A percentile compares a stretch with the other conserved stretches of the same genome.
Conservation (phyloP, 495 filamentous ascomycete species). For the Penicillium herquei region DNA sequence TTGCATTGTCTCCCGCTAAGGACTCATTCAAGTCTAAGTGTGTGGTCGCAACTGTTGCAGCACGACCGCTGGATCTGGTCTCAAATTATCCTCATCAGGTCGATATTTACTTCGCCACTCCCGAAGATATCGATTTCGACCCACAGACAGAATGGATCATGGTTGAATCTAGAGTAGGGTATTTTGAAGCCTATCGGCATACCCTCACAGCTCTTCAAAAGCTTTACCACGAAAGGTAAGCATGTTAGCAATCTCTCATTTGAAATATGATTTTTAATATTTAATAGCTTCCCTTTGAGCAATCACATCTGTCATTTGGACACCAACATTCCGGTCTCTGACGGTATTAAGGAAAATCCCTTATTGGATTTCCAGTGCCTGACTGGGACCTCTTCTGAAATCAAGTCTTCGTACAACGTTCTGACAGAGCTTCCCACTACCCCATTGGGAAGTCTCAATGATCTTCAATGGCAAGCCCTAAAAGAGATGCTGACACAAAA, state of each 20-base stretch:
- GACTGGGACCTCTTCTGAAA: slow-evolving; percentile 8
- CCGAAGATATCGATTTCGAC: slow-evolving; percentile 64
- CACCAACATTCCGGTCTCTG: slow-evolving; percentile 43
- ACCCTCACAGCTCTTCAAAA: slow-evolving; percentile 72
- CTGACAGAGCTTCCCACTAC: slow-evolving; percentile 49
- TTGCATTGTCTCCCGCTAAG: slow-evolving; percentile 63
- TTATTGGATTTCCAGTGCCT: slow-evolving; percentile 45
- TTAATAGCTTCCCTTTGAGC: slow-evolving; percentile 56
- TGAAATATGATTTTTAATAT: slow-evolving; percentile 10
- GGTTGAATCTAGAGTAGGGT: slow-evolving; percentile 69
- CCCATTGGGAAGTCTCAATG: slow-evolving; percentile 57
- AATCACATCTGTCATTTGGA: slow-evolving; percentile 59
- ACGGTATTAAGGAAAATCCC: slow-evolving; percentile 48
- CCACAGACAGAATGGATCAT: slow-evolving; percentile 71
- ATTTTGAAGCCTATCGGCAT: slow-evolving; percentile 73
- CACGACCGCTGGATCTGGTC: slow-evolving; percentile 61
- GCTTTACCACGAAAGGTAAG: slow-evolving; percentile 59
- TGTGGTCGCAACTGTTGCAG: slow-evolving; percentile 70
- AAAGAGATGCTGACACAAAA: slow-evolving; percentile 68
- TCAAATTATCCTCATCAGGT: slow-evolving; percentile 67
- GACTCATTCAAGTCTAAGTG: slow-evolving; percentile 68
- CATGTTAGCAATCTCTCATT: background rate
- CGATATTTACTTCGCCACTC: slow-evolving; percentile 68
- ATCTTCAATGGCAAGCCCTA: slow-evolving; percentile 66
- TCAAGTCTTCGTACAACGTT: slow-evolving; percentile 39